A percentile compares a stretch with the other conserved stretches of the same genome.
phyloP scores from a whole-genome alignment of 1,284 basidiomycete genomes.

The Ustilago esculenta region DNA sequence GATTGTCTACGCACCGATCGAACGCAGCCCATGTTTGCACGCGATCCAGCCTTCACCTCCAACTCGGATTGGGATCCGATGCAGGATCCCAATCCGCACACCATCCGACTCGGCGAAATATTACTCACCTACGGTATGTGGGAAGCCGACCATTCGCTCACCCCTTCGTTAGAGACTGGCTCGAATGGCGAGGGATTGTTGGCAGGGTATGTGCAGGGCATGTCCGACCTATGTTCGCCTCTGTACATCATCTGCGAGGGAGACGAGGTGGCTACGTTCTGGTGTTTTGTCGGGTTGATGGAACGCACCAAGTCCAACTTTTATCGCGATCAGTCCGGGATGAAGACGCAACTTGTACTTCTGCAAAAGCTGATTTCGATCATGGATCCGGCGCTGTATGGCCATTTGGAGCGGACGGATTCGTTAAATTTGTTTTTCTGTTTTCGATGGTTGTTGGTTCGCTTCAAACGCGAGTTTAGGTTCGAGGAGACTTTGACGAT shows the following conservation, averaged over 20 bases:
- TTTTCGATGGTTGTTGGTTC: constrained; percentile 77
- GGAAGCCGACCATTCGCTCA: constrained; percentile 32
- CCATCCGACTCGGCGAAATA: constrained; percentile 80
- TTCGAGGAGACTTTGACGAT: constrained; percentile 86
- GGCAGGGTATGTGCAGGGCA: constrained; percentile 83
- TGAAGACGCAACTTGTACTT: constrained; percentile 90
- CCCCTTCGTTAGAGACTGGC: background rate
- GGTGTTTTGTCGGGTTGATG: constrained; percentile 96
- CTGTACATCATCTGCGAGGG: constrained; percentile 89
- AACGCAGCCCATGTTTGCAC: constrained; percentile 80
- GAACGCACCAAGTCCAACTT: constrained; percentile 95
- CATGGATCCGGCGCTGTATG: constrained; percentile 83
- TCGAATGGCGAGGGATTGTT: constrained; percentile 2
- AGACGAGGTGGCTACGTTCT: constrained; percentile 89
- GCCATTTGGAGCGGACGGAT: constrained; percentile 80
- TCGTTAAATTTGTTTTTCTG: constrained; percentile 96
- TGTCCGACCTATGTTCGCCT: constrained; percentile 95
- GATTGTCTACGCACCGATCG: constrained; percentile 98
- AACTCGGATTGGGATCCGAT: constrained; percentile 50
- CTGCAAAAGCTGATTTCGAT: constrained; percentile 88
- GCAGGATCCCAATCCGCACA: constrained; percentile 80
- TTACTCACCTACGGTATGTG: constrained; percentile 80
- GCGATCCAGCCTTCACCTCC: constrained; percentile 36
- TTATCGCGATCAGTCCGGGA: constrained; percentile 93
- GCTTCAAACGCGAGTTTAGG: constrained; percentile 79